Evolutionary conservation across 2,329 filamentous ascomycete species (phyloP).

Genomic region (Epichloe glyceriae): DNA sequence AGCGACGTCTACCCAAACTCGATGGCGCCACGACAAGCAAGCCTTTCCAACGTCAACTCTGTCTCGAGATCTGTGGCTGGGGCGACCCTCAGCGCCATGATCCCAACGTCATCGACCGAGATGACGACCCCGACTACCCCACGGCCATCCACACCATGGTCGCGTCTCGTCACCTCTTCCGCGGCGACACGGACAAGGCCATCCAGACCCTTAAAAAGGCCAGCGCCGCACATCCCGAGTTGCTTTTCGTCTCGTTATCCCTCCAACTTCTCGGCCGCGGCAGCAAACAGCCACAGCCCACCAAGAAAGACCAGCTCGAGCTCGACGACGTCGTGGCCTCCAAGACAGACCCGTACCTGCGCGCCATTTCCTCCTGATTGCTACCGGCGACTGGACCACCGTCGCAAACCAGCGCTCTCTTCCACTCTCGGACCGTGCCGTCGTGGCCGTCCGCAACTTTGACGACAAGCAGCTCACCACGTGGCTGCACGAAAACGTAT

Average conservation of each 20-base stretch:
- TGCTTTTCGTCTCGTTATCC: constrained; percentile 55
- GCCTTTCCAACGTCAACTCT: constrained; percentile 60
- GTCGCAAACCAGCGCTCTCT: constrained; percentile 63
- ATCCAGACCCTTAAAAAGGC: constrained; percentile 57
- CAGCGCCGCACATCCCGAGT: constrained; percentile 47
- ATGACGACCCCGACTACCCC: constrained; percentile 32
- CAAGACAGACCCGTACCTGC: constrained; percentile 64
- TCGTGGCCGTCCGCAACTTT: constrained; percentile 57
- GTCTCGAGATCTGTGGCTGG: constrained; percentile 63
- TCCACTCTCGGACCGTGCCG: constrained; percentile 60
- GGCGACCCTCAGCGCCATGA: constrained; percentile 41
- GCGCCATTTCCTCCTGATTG: constrained; percentile 69
- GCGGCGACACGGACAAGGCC: constrained; percentile 54
- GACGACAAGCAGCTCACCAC: constrained; percentile 46
- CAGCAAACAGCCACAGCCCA: constrained; percentile 21
- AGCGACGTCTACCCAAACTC: constrained; percentile 47
- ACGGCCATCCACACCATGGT: constrained; percentile 55
- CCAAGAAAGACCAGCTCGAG: constrained; percentile 37
- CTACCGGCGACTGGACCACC: constrained; percentile 61
- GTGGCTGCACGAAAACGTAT: constrained; percentile 56
- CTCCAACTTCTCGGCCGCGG: constrained; percentile 49
- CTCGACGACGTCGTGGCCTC: constrained; percentile 47
- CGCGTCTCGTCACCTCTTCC: constrained; percentile 63
- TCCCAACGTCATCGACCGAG: constrained; percentile 29
- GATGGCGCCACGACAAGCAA: constrained; percentile 50